Conservation (phyloP, 2,329 filamentous ascomycete species). For the Xylaria arbuscula region DNA sequence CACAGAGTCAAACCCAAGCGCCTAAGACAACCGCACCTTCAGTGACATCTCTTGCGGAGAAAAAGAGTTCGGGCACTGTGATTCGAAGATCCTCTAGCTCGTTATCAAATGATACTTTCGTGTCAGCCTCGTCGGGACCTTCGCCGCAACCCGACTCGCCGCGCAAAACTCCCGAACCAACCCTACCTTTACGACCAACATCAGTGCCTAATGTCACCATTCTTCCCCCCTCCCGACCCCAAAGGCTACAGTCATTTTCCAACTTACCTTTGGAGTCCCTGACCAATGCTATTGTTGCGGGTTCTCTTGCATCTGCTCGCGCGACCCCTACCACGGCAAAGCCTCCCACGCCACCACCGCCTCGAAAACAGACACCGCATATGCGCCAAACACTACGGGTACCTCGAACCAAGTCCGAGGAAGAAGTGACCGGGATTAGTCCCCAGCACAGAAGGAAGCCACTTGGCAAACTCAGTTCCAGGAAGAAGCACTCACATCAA, state of each 20-base stretch:
- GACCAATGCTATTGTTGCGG: constrained; percentile 79
- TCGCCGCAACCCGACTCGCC: constrained; percentile 49
- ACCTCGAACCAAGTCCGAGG: constrained; percentile 60
- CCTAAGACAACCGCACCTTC: constrained; percentile 18
- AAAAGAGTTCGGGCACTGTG: constrained; percentile 10
- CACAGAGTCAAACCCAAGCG: constrained; percentile 32
- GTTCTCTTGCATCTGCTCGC: constrained; percentile 75
- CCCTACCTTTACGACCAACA: constrained; percentile 36
- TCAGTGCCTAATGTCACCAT: constrained; percentile 30
- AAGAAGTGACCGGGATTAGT: constrained; percentile 60
- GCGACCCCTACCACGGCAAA: constrained; percentile 54
- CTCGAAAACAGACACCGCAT: constrained; percentile 60
- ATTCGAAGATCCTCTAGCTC: constrained; percentile 46
- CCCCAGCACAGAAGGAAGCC: constrained; percentile 62
- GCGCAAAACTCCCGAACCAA: constrained; percentile 39
- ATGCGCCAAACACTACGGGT: constrained; percentile 76
- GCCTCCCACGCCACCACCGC: constrained; percentile 56
- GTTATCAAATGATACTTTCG: constrained; percentile 61
- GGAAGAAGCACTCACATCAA: constrained; percentile 77
- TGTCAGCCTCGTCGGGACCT: constrained; percentile 53
- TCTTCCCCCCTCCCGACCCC: constrained; percentile 28
- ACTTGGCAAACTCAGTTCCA: constrained; percentile 57
- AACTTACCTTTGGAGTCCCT: constrained; percentile 71
- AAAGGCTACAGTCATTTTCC: constrained; percentile 40
- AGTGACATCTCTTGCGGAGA: constrained; percentile 2